Evolutionary conservation across 2,329 filamentous ascomycete genomes (phyloP).

Genomic region (Tolypocladium tundrense): DNA sequence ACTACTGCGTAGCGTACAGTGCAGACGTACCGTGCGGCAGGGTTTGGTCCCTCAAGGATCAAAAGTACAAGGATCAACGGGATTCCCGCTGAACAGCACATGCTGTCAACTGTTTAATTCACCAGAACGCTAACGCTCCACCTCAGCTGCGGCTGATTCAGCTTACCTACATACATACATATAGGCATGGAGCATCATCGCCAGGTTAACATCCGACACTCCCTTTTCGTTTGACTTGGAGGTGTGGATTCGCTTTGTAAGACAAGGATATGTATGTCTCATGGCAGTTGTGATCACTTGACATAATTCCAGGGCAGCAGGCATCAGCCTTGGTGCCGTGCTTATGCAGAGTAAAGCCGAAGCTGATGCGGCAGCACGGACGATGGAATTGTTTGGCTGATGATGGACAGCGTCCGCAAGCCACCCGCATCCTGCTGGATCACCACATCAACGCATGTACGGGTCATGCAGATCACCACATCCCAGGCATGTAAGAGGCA

Average conservation of each 20-base stretch:
- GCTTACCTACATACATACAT: neutral
- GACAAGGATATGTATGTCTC: neutral
- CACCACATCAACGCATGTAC: neutral
- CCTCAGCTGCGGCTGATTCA: conserved; percentile 4
- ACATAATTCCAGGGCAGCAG: neutral
- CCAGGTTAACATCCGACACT: neutral
- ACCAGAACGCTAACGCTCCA: neutral
- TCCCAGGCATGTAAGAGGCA: neutral
- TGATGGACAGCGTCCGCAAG: neutral
- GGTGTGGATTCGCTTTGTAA: neutral
- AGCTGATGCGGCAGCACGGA: neutral
- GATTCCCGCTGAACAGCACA: neutral
- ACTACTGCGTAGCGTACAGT: neutral
- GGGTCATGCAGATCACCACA: no score
- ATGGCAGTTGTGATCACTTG: neutral
- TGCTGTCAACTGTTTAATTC: neutral
- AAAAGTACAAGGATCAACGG: neutral
- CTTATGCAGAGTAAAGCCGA: neutral
- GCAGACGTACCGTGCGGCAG: neutral
- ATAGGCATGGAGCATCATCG: no score
- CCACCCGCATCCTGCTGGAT: neutral
- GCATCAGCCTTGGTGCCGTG: neutral
- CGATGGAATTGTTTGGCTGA: neutral
- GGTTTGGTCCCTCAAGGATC: neutral
- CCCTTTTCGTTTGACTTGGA: neutral